These are phyloP conservation scores for Pestalotiopsis sp. DNA, from an alignment of 2,329 filamentous ascomycete species.

Conservation along the genomic window DNA sequence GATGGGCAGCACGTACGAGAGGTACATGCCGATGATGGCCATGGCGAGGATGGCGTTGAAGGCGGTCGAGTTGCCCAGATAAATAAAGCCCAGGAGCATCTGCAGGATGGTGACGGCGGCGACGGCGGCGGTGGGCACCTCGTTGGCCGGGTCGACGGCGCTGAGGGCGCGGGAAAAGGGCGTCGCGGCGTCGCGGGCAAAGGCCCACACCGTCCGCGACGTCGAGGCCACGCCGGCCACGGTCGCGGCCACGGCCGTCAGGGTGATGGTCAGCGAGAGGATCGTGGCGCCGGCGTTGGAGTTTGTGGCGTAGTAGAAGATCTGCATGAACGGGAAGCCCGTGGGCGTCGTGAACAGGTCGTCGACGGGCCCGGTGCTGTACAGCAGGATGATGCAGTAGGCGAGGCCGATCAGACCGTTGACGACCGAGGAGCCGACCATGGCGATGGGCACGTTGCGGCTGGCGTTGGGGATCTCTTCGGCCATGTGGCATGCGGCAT, in stretches of 20 bases:
- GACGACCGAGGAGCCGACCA: constrained; percentile 36
- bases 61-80: constrained; percentile 44
- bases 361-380: constrained; percentile 42
- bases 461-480: constrained; percentile 36
- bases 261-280: constrained; percentile 30
- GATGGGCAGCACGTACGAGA: constrained; percentile 49
- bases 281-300: constrained; percentile 28
- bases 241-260: constrained; percentile 32
- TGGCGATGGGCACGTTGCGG: constrained; percentile 36
- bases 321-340: constrained; percentile 46
- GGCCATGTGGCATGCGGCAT: constrained; percentile 36
- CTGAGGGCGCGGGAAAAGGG: constrained; percentile 40
- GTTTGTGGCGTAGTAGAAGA: constrained; percentile 34
- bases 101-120: constrained; percentile 35
- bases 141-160: constrained; percentile 35
- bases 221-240: constrained; percentile 35
- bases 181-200: constrained; percentile 45
- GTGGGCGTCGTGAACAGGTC: constrained; percentile 40
- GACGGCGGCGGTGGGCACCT: constrained; percentile 42
- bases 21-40: constrained; percentile 45
- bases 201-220: constrained; percentile 37
- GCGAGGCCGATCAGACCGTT: constrained; percentile 49
- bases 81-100: constrained; percentile 43
- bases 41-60: constrained; percentile 45
- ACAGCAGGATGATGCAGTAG: constrained; percentile 46